phyloP scores from a whole-genome alignment of 192 early-diverging fungal genomes.

The Jimgerdemannia lactiflua region DNA sequence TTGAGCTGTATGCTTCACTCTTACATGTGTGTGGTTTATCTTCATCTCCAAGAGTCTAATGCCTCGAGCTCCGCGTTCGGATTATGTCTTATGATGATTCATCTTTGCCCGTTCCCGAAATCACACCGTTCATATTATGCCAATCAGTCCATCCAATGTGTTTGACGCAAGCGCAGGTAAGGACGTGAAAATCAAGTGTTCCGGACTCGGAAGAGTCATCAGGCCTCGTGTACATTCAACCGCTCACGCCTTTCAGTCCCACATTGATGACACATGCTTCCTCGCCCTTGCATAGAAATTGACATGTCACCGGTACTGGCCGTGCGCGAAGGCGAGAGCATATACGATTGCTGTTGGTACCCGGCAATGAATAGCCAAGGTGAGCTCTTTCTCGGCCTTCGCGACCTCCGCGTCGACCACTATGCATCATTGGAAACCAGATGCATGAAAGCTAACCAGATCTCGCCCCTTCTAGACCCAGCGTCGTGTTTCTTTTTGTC shows the following conservation, averaged over 20 bases:
- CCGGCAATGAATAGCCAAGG: constrained; percentile 55
- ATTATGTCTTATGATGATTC: no score
- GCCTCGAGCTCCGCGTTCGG: neutral
- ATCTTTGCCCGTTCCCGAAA: no score
- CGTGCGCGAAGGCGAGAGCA: constrained; percentile 38
- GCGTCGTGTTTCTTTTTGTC: constrained; percentile 59
- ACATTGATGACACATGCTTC: neutral
- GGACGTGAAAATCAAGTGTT: neutral
- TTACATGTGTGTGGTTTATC: neutral
- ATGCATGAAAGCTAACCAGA: neutral
- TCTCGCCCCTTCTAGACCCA: constrained; percentile 32
- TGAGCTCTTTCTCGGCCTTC: constrained; percentile 17
- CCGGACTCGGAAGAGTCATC: neutral
- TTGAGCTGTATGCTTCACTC: constrained; percentile 37
- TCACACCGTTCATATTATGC: no score
- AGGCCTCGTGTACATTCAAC: no score
- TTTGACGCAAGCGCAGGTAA: constrained; percentile 18
- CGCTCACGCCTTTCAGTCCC: neutral
- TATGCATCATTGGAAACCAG: no score
- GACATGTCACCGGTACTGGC: neutral
- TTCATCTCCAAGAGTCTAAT: neutral
- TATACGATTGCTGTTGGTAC: constrained; percentile 67
- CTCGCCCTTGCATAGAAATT: constrained; percentile 19
- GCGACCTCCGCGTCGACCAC: no score
- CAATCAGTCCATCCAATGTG: constrained; percentile 13